Percentiles rank a stretch among this genome's conserved stretches.
Conservation (phyloP, 108 stramenopile species). For the Stephanodiscus triporus region DNA sequence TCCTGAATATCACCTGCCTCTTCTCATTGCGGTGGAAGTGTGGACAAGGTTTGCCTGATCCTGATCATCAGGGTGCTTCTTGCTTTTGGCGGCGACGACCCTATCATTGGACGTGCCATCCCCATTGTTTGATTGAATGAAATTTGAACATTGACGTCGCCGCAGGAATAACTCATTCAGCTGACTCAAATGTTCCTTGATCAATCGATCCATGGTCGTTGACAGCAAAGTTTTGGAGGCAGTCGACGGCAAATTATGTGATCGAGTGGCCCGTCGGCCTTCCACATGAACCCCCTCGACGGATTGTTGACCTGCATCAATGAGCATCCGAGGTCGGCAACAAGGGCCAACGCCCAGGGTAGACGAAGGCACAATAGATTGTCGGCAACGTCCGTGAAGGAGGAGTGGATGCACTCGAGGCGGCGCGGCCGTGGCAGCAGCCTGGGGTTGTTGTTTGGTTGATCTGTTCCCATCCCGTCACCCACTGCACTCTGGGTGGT, state of each 20-base stretch:
- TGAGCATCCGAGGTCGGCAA: too few species aligned
- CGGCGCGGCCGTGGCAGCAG: too few species aligned
- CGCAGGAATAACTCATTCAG: slow-evolving; percentile 37
- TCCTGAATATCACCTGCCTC: slow-evolving; percentile 82
- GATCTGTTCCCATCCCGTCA: too few species aligned
- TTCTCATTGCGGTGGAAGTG: slow-evolving; percentile 56
- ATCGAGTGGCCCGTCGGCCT: too few species aligned
- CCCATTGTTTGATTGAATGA: not conserved
- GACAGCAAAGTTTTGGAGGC: not conserved
- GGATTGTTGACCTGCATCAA: too few species aligned
- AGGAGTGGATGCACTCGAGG: too few species aligned
- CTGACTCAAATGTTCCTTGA: slow-evolving; percentile 42
- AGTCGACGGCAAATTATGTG: not conserved
- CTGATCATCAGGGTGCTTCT: slow-evolving; percentile 8
- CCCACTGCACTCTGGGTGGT: too few species aligned
- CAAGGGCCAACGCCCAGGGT: too few species aligned
- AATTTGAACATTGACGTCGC: not conserved
- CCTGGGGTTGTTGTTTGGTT: too few species aligned
- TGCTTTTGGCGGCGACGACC: not conserved
- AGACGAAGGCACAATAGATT: too few species aligned
- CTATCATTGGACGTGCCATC: not conserved
- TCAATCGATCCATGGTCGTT: slow-evolving; percentile 31
- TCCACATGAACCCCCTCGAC: too few species aligned
- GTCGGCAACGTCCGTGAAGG: too few species aligned
- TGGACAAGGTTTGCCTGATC: slow-evolving; percentile 5